Base-by-base conservation (phyloP, 192 early-diverging fungal species). In the Lunasporangiospora selenospora region DNA sequence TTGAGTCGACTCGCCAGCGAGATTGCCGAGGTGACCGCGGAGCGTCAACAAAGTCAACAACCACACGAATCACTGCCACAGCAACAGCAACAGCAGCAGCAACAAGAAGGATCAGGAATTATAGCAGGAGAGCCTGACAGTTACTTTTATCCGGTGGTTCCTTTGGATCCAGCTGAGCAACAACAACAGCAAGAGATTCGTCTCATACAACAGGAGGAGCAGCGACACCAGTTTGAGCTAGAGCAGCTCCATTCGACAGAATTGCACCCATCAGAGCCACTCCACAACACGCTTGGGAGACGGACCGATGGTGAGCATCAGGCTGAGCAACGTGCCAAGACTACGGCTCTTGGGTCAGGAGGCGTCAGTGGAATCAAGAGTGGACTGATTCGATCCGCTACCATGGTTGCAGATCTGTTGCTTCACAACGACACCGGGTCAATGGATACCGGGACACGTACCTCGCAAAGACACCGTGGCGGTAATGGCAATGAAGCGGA, bases 61-160 rank as follows among this genome's bases (percentile, higher is more conserved):
- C n/a, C n/a, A n/a, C n/a, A n/a, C n/a, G n/a, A n/a, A n/a, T n/a
- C n/a, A n/a, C n/a, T n/a, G n/a, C n/a, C n/a, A n/a, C n/a, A n/a
- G n/a, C n/a, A n/a, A n/a, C n/a, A n/a, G n/a, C 33, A 34, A n/a
- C 31, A 55, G 24, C 37, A 39, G n/a, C n/a, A n/a, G n/a, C n/a
- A n/a, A n/a, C n/a, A n/a, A n/a, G n/a, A n/a, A n/a, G n/a, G n/a
- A n/a, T n/a, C n/a, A n/a, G n/a, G n/a, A n/a, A n/a, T 62, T 7
- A 36, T 56, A 30, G 13, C 45, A 11, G 16, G 47, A 7, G 67
- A 71, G 18, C 52, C 59, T 3, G 67, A 71, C 51, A 62, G 57
- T 43, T 71, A 71, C 34, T 62, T 71, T 55, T 71, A 51, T 41
- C 63, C 63, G 33, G 58, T 40, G 7, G 29, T 49, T 6, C 21